Conservation (phyloP, 2,329 filamentous ascomycete species). For the Dothistroma pini region DNA sequence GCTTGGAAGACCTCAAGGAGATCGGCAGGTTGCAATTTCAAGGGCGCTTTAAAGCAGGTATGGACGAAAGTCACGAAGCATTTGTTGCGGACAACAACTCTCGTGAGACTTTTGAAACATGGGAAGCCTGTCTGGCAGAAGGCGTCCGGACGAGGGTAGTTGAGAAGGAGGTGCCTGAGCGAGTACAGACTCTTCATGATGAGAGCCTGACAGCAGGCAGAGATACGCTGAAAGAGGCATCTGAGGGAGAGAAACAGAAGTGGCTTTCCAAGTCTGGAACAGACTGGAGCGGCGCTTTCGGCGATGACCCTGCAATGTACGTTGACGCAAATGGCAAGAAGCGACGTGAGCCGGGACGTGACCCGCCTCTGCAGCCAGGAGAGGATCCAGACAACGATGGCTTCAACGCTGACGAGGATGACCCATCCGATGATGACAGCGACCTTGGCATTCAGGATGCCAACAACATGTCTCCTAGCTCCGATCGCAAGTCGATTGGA, state of each 20-base stretch:
- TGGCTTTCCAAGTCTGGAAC: conserved; percentile 78
- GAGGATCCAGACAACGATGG: conserved; percentile 47
- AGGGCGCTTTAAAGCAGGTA: conserved; percentile 82
- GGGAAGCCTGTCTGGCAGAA: conserved; percentile 87
- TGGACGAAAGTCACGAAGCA: conserved; percentile 75
- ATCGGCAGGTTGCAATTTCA: conserved; percentile 78
- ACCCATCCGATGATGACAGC: conserved; percentile 39
- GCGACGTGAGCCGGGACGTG: conserved; percentile 54
- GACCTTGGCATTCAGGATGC: conserved; percentile 60
- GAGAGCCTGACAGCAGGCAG: conserved; percentile 73
- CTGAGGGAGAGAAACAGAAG: conserved; percentile 67
- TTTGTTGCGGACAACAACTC: conserved; percentile 86
- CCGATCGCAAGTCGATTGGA: conserved; percentile 25
- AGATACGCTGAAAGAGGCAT: conserved; percentile 71
- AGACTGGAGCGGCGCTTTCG: conserved; percentile 86
- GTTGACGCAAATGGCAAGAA: conserved; percentile 53
- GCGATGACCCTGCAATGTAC: conserved; percentile 65
- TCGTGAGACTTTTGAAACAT: conserved; percentile 89
- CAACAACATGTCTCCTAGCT: conserved; percentile 25
- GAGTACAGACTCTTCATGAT: conserved; percentile 74
- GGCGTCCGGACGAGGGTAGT: conserved; percentile 74
- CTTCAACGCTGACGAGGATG: conserved; percentile 42
- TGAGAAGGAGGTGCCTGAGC: conserved; percentile 66
- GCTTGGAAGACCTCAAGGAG: conserved; percentile 71
- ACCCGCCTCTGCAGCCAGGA: conserved; percentile 45